Evolutionary conservation across 768 basidiomycete species (phyloP).

Genomic region (Boletus tylopilopsis): DNA sequence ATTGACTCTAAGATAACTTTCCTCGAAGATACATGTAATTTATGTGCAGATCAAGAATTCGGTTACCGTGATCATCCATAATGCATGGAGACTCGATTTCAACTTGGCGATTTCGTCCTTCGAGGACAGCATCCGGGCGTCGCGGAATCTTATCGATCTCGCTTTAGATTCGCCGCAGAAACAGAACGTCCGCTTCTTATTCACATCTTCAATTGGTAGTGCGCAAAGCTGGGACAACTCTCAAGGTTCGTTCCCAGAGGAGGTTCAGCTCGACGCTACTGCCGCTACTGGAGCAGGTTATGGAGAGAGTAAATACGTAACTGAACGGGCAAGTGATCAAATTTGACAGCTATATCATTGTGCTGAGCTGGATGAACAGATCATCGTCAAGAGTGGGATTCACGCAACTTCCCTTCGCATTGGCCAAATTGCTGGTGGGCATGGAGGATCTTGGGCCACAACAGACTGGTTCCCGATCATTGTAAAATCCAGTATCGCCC

Average conservation of each 20-base stretch:
- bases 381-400: slow-evolving; percentile 38
- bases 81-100: slow-evolving; percentile 45
- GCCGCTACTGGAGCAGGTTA: slow-evolving; percentile 42
- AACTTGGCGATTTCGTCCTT: slow-evolving; percentile 40
- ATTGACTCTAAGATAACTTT: background rate
- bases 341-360: background rate
- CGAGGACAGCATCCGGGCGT: slow-evolving; percentile 37
- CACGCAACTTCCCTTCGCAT: slow-evolving; percentile 38
- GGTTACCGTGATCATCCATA: slow-evolving; percentile 38
- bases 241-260: slow-evolving; percentile 35
- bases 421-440: slow-evolving; percentile 44
- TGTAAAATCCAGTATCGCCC: slow-evolving; percentile 31
- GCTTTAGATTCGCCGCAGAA: slow-evolving; percentile 27
- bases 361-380: slow-evolving; percentile 13
- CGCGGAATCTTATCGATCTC: slow-evolving; percentile 35
- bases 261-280: slow-evolving; percentile 27
- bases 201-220: slow-evolving; percentile 40
- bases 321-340: slow-evolving; percentile 34
- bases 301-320: slow-evolving; percentile 43
- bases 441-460: slow-evolving; percentile 39
- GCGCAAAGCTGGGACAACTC: slow-evolving; percentile 29
- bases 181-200: slow-evolving; percentile 32
- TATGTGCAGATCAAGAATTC: slow-evolving; percentile 29
- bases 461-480: slow-evolving; percentile 47
- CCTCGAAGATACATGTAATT: background rate